Evolutionary conservation across 1,139 yeast species (phyloP), one percentile per base, ranked within the genome.

Genomic region (Pichia sp.): DNA sequence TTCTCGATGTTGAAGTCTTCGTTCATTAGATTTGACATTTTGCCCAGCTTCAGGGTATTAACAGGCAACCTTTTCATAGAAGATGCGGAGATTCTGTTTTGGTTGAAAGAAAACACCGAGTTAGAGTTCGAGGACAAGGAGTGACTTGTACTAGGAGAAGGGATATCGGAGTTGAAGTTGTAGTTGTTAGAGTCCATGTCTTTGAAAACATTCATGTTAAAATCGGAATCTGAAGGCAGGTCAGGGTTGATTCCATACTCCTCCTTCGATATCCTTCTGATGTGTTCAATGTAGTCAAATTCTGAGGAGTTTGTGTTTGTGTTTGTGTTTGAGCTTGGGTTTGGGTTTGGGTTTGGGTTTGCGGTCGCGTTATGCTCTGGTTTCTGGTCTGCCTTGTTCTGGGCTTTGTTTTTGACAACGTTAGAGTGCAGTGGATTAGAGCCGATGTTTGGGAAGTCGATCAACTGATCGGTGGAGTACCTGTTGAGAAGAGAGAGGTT

Each of bases 231-330:
- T 8, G 10, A 13, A 34, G 61, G 54, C 16, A 53, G 34, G 49
- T 62, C 63, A n/a, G 64, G 59, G 41, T 61, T 60, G 15, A 62
- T 57, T 8, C 66, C 67, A 48, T 65, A 65, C 49, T 69, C 71
- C 52, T 67, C 69, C 52, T 63, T 65, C 29, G 72, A 67, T 34
- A 68, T 67, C 49, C 65, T 61, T 53, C 70, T 61, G 40, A 69
- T 69, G 54, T 69, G 72, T 50, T 67, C 70, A 31, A 69, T 67
- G 54, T 69, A 69, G 54, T 69, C 71, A 50, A 69, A 68, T 52
- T 67, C 68, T 4, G 64, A 59, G 3, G 59, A 52, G 15, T 57
- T 44, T 31, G 19, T 13, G 36, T 32, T 32, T 32, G 36, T 8
- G 13, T 32, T 32, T 32, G 36, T 13, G 13, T 13, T 32, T 10